Evolutionary conservation across 1,284 basidiomycete species (phyloP), one percentile per base, ranked within the genome.

Genomic region (Hemileia vastatrix): DNA sequence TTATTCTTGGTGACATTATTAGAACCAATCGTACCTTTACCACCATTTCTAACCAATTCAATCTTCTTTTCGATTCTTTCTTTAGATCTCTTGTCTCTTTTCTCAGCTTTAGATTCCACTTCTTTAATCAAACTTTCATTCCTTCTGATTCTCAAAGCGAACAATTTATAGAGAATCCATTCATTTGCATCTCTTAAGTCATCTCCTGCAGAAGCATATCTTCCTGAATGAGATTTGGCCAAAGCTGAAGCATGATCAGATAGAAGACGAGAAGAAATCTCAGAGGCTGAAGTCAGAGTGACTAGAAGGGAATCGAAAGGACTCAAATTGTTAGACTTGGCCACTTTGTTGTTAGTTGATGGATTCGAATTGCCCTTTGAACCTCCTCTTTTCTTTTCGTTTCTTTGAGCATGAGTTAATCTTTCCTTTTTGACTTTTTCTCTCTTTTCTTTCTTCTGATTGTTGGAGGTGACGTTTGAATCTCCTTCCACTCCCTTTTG

Each of bases 221-320:
- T 65, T 24, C 70, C 61, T 40, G 66, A 69, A 57, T 74, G 72
- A 59, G 67, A 71, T 65, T 74, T 73, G 49, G 68, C 64, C 48
- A 75, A 67, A 15, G 73, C 72, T 40, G 68, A 70, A 44, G 67
- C 66, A 54, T 75, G 73, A 51, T 75, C 73, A 4, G 71, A 70
- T 45, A 75, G 71, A 5, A 75, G 66, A 44, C 64, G 65, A 49
- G 71, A 71, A 3, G 69, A 70, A 3, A 71, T 58, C 19, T 69
- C 67, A 54, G 73, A 71, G 49, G 72, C 73, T 43, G 74, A 72
- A 13, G 68, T 68, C 21, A 74, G 65, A 21, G 73, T 71, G 48
- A 65, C 69, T 11, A 75, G 67, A 4, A 71, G 69, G 43, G 70
- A 68, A 58, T 75, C 73, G 65, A 70, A 75, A 40, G 72, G 72